These are phyloP conservation scores for Cutaneotrichosporon cyanovorans DNA, from an alignment of 1,284 basidiomycete genomes.

Conservation along the genomic window DNA sequence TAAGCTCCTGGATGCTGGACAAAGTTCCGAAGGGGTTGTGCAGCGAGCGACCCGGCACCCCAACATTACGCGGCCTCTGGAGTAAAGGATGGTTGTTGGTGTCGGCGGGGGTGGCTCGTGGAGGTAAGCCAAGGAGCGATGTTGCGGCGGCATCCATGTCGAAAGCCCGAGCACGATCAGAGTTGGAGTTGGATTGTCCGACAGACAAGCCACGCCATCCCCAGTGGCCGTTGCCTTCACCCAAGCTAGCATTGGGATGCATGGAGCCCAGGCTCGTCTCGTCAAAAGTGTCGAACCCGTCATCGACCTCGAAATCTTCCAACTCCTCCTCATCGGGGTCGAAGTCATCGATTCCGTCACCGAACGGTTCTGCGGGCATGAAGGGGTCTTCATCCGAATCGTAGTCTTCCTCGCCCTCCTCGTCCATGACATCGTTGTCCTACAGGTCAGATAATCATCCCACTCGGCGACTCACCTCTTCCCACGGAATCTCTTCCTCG, in stretches of 20 bases:
- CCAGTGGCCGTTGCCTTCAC: slow-evolving; percentile 22
- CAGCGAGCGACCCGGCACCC: slow-evolving; percentile 45
- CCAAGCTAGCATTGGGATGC: neutral
- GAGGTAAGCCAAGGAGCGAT: slow-evolving; percentile 19
- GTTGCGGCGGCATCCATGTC: slow-evolving; percentile 18
- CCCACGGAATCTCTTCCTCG: slow-evolving; percentile 25
- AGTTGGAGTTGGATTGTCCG: neutral
- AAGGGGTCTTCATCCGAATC: slow-evolving; percentile 55
- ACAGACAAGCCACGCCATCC: slow-evolving; percentile 23
- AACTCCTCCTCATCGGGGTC: slow-evolving; percentile 48
- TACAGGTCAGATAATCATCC: neutral
- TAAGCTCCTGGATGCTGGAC: slow-evolving; percentile 53
- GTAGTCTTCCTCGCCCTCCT: slow-evolving; percentile 24
- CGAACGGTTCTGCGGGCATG: slow-evolving; percentile 35
- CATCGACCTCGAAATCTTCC: slow-evolving; percentile 18
- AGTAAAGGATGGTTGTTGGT: slow-evolving; percentile 75
- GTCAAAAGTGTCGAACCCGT: slow-evolving; percentile 2
- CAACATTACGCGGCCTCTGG: slow-evolving; percentile 45
- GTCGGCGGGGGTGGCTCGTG: slow-evolving; percentile 42
- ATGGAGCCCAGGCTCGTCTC: too few relatives aligned
- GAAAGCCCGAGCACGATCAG: neutral
- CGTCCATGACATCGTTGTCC: slow-evolving; percentile 51
- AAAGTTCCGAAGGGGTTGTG: slow-evolving; percentile 48
- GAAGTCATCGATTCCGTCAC: slow-evolving; percentile 25
- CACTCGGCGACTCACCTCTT: slow-evolving; percentile 17